Base-by-base conservation (phyloP, 257 asterid species). In the Schizonepeta tenuifolia region DNA sequence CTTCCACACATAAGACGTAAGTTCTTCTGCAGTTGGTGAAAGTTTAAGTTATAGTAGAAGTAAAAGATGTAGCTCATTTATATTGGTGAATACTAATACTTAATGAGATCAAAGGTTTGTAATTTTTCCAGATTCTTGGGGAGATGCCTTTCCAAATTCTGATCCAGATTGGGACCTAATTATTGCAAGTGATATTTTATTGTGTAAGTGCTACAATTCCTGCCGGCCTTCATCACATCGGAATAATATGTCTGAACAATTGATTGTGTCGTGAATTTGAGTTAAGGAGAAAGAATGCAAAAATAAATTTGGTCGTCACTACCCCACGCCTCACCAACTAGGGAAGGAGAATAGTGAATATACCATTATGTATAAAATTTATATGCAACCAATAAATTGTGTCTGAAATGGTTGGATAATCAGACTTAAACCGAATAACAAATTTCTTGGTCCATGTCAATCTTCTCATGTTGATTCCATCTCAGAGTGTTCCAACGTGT, bases 161-260 rank as follows among this genome's bases (percentile, higher is more conserved):
- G 73, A 72, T 46, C 97, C 97, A 24, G 81, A 84, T 26, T 94
- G 97, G 97, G 97, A 94, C 74, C 90, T 94, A 67, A 79, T 91
- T 14, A 84, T 91, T 51, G 99, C 99, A 36, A 94, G 99, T 82
- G 99, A 94, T 81, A 89, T 94, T 66, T 76, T 94, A 68, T 60
- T 94, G 73, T 91, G 99, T 88, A 86, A 89, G 97, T 81, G 68
- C 65, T 28, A 49, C 33, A 33, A 6, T 73, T 54, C 14, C 6
- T 8, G 14, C 22, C 31, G 15, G 7, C 60, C 57, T 47, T 69
- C 61, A 8, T 24, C 59, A 21, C 17, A 20, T 64, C 22, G 54
- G 53, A 4, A 12, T 12, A 8, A 61, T 61, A 18, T 24, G 24
- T 56, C 65, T 57, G 20, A 61, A 61, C 13, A 65, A 59, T 60